Evolutionary conservation across 495 filamentous ascomycete species (phyloP).

Genomic region (Xeromyces bisporus): DNA sequence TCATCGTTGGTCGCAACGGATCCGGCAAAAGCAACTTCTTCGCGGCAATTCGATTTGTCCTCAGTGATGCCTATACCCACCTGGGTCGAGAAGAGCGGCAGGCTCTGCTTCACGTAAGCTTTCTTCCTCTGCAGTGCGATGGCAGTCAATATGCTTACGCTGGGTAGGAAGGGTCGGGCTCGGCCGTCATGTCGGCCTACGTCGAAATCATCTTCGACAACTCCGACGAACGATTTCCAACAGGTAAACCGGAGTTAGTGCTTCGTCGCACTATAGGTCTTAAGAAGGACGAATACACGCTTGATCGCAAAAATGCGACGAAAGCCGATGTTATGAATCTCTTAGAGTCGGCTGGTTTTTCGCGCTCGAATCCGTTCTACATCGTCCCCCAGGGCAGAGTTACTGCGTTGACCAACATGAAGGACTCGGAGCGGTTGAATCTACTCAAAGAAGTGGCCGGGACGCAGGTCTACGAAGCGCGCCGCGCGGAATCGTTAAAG

Average conservation of each 20-base stretch:
- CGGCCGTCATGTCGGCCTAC: constrained; percentile 96
- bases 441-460: constrained; percentile 94
- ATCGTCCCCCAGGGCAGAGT: constrained; percentile 97
- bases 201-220: constrained; percentile 99
- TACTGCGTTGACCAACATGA: constrained; percentile 95
- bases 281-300: constrained; percentile 97
- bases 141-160: constrained; percentile 9
- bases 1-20: constrained; percentile 97
- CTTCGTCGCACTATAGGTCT: constrained; percentile 85
- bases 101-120: constrained; percentile 65
- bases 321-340: constrained; percentile 91
- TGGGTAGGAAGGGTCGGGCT: constrained; percentile 72
- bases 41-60: constrained; percentile 93
- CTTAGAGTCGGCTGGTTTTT: constrained; percentile 91
- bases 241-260: constrained; percentile 76
- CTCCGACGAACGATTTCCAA: constrained; percentile 87
- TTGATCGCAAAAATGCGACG: constrained; percentile 90
- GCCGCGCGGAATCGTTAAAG: constrained; percentile 74
- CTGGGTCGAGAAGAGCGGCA: constrained; percentile 93
- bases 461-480: constrained; percentile 89
- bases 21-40: constrained; percentile 99
- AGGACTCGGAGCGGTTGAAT: constrained; percentile 73
- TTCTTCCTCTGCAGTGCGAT: background rate
- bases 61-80: constrained; percentile 93
- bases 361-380: constrained; percentile 95